These are phyloP conservation scores for Plenodomus biglobosus DNA, from an alignment of 2,329 filamentous ascomycete genomes.

Conservation along the genomic window DNA sequence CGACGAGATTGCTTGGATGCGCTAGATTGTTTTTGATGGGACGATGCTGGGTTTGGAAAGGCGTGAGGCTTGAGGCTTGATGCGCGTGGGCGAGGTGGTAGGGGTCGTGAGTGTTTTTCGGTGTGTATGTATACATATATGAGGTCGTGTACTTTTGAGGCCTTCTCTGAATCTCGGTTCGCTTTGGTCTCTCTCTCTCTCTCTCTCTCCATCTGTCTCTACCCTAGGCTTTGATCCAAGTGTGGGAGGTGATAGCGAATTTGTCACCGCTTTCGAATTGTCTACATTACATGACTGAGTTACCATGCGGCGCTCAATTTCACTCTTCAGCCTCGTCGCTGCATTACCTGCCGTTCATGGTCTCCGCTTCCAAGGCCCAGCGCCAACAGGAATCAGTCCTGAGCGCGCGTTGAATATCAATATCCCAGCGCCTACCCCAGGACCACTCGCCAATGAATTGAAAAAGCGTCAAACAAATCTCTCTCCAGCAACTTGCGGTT, in stretches of 20 bases:
- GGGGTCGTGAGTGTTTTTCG: too few species aligned
- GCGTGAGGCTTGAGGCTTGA: too few species aligned
- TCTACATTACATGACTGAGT: not conserved
- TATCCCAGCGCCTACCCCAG: constrained; percentile 27
- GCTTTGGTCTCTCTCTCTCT: not conserved
- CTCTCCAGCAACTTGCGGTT: constrained; percentile 27
- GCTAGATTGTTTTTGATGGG: too few species aligned
- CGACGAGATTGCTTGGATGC: too few species aligned
- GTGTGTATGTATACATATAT: not conserved
- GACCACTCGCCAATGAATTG: constrained; percentile 22
- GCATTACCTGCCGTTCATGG: constrained; percentile 17
- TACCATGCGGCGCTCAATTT: constrained; percentile 8
- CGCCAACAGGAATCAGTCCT: constrained; percentile 16
- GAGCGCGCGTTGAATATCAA: constrained; percentile 12
- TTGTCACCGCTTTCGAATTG: not conserved
- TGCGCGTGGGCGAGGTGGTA: too few species aligned
- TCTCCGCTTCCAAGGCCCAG: constrained; percentile 25
- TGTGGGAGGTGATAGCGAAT: too few species aligned
- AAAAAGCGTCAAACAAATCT: constrained; percentile 16
- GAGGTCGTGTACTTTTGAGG: too few species aligned
- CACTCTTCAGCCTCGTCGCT: constrained; percentile 14
- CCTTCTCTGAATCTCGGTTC: not conserved
- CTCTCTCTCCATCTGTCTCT: too few species aligned
- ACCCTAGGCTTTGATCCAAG: too few species aligned
- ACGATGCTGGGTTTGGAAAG: too few species aligned